These are phyloP conservation scores for Fistulifera solaris DNA, from an alignment of 108 stramenopile species.

Conservation along the genomic window DNA sequence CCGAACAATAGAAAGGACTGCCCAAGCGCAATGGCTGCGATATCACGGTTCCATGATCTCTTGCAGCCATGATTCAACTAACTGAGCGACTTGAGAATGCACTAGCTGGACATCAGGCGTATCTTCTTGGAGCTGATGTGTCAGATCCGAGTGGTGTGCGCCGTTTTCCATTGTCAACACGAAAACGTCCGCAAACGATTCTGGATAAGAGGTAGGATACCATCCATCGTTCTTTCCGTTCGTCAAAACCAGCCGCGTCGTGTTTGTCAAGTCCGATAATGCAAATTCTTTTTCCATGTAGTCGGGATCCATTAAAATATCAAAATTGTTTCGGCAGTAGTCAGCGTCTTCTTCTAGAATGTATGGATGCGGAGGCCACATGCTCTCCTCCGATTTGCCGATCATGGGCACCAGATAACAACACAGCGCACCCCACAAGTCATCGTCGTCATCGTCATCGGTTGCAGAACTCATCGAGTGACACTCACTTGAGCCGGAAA, in stretches of 20 bases:
- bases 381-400: slow-evolving; percentile 33
- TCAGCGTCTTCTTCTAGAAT: slow-evolving; percentile 27
- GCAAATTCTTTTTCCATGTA: slow-evolving; percentile 35
- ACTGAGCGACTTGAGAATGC: no score
- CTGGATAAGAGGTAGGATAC: slow-evolving; percentile 25
- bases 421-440: slow-evolving; percentile 72
- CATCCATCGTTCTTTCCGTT: slow-evolving; percentile 59
- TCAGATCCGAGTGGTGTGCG: slow-evolving; percentile 72
- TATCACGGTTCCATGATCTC: no score
- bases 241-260: slow-evolving; percentile 53
- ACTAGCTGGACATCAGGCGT: no score
- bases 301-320: slow-evolving; percentile 5
- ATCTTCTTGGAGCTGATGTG: slow-evolving; percentile 7
- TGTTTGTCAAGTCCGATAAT: slow-evolving; percentile 43
- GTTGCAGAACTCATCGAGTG: slow-evolving; percentile 57
- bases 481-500: slow-evolving; percentile 22
- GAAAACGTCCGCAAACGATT: no score
- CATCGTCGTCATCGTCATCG: slow-evolving; percentile 43
- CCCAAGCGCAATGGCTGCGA: no score
- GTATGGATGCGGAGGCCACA: slow-evolving; percentile 46
- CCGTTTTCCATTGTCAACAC: slow-evolving; percentile 54
- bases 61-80: no score
- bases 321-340: slow-evolving; percentile 53
- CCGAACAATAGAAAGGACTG: no score
- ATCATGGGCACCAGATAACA: slow-evolving; percentile 12